Conservation (phyloP, 2,329 filamentous ascomycete genomes). For the Exophiala sp. region DNA sequence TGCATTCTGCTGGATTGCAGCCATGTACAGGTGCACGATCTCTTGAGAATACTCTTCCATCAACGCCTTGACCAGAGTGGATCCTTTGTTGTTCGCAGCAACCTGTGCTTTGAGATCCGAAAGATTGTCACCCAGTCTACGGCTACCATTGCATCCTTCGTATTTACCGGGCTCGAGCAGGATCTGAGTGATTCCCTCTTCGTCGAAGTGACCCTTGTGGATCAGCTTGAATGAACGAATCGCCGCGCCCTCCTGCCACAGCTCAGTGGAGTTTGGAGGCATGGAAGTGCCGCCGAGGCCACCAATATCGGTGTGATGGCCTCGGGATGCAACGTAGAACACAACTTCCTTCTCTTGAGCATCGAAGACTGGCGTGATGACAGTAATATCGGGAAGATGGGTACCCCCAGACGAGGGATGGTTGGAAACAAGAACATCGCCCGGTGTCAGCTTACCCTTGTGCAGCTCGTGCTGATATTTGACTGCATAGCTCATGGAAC, state of each 20-base stretch:
- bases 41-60: slow-evolving; percentile 33
- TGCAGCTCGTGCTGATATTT: slow-evolving; percentile 70
- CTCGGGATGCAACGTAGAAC: slow-evolving; percentile 72
- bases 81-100: slow-evolving; percentile 41
- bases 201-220: slow-evolving; percentile 34
- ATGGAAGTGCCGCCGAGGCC: slow-evolving; percentile 33
- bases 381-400: slow-evolving; percentile 71
- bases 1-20: slow-evolving; percentile 35
- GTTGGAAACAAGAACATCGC: slow-evolving; percentile 73
- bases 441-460: slow-evolving; percentile 60
- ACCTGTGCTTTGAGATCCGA: slow-evolving; percentile 43
- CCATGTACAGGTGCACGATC: slow-evolving; percentile 40
- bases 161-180: slow-evolving; percentile 25
- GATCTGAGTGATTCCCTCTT: slow-evolving; percentile 32
- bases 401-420: slow-evolving; percentile 77
- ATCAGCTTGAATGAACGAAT: slow-evolving; percentile 39
- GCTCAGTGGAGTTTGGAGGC: slow-evolving; percentile 41
- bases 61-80: slow-evolving; percentile 34
- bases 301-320: slow-evolving; percentile 63
- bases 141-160: slow-evolving; percentile 14
- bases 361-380: slow-evolving; percentile 68
- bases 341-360: slow-evolving; percentile 60
- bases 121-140: slow-evolving; percentile 39
- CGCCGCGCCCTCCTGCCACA: slow-evolving; percentile 45
- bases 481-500: slow-evolving; percentile 80